Base-by-base conservation (phyloP, 2,329 filamentous ascomycete genomes). In the Rosellinia necatrix region DNA sequence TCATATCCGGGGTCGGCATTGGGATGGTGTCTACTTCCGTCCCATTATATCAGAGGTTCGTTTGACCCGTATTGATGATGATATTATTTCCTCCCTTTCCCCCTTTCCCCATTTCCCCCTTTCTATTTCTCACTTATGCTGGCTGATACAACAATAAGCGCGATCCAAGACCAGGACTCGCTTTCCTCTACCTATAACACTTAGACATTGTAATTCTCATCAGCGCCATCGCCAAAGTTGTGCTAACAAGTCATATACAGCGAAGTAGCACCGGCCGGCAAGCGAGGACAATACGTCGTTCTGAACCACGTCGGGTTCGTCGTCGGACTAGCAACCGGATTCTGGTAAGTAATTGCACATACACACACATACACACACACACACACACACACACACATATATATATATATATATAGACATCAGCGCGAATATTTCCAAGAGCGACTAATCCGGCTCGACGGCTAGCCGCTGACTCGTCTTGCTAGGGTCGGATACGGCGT, bases 221-320 rank as follows among this genome's bases (percentile, higher is more conserved):
- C n/a, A n/a, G n/a, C n/a, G n/a, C n/a, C n/a, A n/a, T n/a, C n/a
- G n/a, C n/a, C 17, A 10, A 7, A 19, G 1, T 25, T 8, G 32
- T 17, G 37, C 32, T 64, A 41, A 63, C 40, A 7, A 13, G 8
- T 12, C 19, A 5, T 4, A 13, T 17, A 25, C 30, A 83, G 81
- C 63, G 82, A 85, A 65, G 75, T 85, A 17, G 74, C 81, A 0
- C 81, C 82, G 0, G 79, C 81, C 0, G 74, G 72, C 10, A 73
- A 82, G 53, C 74, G 82, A 6, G 82, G 83, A 3, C 76, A 75
- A 57, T 81, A 81, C 55, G 81, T 85, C 1, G 81, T 84, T 8
- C 75, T 85, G 68, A 85, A 85, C 62, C 82, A 85, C 49, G 75
- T 84, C 40, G 82, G 83, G 3, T 79, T 85, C 55, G 77, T 85